Base-by-base conservation (phyloP, 1,284 basidiomycete species). In the Abortiporus biennis region DNA sequence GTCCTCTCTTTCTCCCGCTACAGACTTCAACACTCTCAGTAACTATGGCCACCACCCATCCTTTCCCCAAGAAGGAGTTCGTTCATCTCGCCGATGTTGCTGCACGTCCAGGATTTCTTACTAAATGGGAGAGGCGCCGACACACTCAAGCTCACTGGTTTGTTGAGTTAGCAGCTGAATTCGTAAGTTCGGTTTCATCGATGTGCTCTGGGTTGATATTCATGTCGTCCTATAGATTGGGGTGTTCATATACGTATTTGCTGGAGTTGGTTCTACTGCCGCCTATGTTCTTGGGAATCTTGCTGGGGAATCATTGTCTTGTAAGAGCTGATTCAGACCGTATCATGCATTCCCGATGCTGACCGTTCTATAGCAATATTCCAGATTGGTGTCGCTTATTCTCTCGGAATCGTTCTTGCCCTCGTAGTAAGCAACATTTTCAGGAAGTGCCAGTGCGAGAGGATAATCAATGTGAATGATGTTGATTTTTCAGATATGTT, bases 321-420 rank as follows among this genome's bases (percentile, higher is more conserved):
- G 80, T 82, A 44, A 54, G 76, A 66, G 6, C 13, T n/a, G 17
- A 20, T 39, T 45, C 32, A 13, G 40, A 20, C 13, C 36, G 6
- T 42, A 9, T 12, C 16, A 29, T 31, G 30, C 8, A 22, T 4
- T 40, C 32, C 15, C 17, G 3, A n/a, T n/a, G n/a, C n/a, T n/a
- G n/a, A n/a, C n/a, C n/a, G 8, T 9, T 15, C 12, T 20, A 17
- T 46, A 84, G 83, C 78, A 24, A 34, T 81, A 8, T 58, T 78
- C 27, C 78, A 81, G 36, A 64, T 85, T 22, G 83, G 83, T 17
- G 51, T 80, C 35, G 78, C 72, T 6, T 86, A 85, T 55, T 66
- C 73, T 8, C 64, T 77, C 22, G 83, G 83, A 31, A 75, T 85
- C 47, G 56, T 78, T 11, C 68, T 85, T 36, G 81, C 83, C 1